Conservation (phyloP, 768 basidiomycete genomes). For the Atractiella rhizophila region DNA sequence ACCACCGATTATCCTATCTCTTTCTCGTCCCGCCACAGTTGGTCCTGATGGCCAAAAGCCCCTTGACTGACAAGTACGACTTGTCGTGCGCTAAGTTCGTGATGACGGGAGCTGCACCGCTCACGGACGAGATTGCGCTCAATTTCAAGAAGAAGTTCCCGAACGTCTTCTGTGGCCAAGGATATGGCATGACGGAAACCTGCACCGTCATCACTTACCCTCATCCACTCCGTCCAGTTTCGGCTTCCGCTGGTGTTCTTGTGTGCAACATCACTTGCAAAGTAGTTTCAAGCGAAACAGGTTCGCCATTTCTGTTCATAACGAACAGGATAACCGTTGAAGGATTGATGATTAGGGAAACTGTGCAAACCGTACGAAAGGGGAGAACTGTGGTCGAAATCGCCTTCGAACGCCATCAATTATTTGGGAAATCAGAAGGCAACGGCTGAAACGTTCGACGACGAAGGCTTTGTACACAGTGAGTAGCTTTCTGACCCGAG, state of each 20-base stretch:
- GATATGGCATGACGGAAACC: constrained; percentile 6
- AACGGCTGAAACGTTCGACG: constrained; percentile 10
- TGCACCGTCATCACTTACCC: constrained; percentile 2
- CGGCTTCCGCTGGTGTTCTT: constrained; percentile 1
- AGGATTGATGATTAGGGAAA: too few species aligned
- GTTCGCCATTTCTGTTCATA: too few species aligned
- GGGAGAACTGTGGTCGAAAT: constrained; percentile 6
- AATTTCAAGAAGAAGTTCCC: constrained; percentile 3
- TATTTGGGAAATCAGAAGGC: constrained; percentile 11
- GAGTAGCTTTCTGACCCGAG: too few species aligned
- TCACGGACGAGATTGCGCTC: constrained; percentile 2
- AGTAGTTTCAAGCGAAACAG: too few species aligned
- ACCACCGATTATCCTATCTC: constrained; percentile 6
- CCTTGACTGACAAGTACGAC: constrained; percentile 2
- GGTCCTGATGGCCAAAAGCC: constrained; percentile 8
- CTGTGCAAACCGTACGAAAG: constrained; percentile 1
- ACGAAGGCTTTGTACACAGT: constrained; percentile 10
- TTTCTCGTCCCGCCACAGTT: constrained; percentile 10
- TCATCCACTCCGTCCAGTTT: neutral
- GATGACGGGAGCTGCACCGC: constrained; percentile 10
- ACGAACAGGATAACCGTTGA: too few species aligned
- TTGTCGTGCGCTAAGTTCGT: neutral
- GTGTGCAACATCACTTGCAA: constrained; percentile 5
- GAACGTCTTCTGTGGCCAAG: constrained; percentile 2
- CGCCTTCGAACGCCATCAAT: constrained; percentile 7